A percentile compares a stretch with the other conserved stretches of the same genome.
phyloP scores from a whole-genome alignment of 306 rosid species.

The Rosa chinensis region DNA sequence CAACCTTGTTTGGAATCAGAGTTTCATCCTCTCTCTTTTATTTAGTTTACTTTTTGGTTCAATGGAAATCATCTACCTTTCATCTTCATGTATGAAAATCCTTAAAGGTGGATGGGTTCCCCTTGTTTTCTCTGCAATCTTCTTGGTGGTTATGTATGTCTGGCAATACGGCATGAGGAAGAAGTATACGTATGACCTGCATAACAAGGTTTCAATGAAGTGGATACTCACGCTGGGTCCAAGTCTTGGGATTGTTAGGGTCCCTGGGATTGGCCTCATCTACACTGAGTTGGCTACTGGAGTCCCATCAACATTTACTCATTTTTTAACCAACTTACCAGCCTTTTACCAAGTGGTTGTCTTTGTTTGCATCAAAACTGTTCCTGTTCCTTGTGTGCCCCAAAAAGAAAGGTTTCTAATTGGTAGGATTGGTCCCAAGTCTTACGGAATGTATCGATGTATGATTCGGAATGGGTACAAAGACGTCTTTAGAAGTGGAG shows the following conservation, averaged over 20 bases:
- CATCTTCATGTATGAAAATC: slow-evolving; percentile 64
- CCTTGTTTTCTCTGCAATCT: slow-evolving; percentile 50
- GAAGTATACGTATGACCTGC: slow-evolving; percentile 74
- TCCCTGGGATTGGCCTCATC: slow-evolving; percentile 91
- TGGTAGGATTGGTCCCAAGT: slow-evolving; percentile 87
- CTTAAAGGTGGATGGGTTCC: slow-evolving; percentile 89
- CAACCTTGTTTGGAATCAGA: slow-evolving; percentile 77
- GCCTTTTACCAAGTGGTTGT: slow-evolving; percentile 90
- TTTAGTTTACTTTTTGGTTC: slow-evolving; percentile 59
- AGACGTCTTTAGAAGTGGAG: slow-evolving; percentile 53
- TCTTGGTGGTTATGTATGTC: slow-evolving; percentile 62
- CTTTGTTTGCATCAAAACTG: slow-evolving; percentile 81
- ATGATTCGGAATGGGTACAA: slow-evolving; percentile 89
- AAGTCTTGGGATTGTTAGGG: slow-evolving; percentile 87
- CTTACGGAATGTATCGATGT: slow-evolving; percentile 76
- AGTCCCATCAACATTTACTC: slow-evolving; percentile 82
- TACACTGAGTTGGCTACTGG: slow-evolving; percentile 85
- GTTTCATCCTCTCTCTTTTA: slow-evolving; percentile 48
- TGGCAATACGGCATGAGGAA: slow-evolving; percentile 92
- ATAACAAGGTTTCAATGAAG: slow-evolving; percentile 84
- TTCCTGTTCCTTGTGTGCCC: slow-evolving; percentile 76
- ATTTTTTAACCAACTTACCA: slow-evolving; percentile 85
- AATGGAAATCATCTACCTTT: slow-evolving; percentile 65
- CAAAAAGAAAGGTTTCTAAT: slow-evolving; percentile 79
- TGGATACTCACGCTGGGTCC: slow-evolving; percentile 82